Evolutionary conservation across 345 rosid genomes (phyloP), one percentile per base, ranked within the genome.

Genomic region (Syzygium jambos): DNA sequence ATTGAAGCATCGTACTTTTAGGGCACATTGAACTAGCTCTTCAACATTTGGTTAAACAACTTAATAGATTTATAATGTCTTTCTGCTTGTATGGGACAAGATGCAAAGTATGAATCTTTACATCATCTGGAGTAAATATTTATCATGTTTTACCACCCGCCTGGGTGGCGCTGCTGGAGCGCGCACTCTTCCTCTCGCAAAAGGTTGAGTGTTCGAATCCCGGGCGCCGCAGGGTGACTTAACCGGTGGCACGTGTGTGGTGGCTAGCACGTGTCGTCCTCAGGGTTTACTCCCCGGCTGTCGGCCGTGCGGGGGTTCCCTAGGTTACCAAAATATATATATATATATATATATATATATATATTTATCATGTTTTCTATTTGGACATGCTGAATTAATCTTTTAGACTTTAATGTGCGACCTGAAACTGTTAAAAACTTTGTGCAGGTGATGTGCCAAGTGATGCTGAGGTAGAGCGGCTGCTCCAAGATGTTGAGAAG

Each of bases 401-500:
- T 73, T 34, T 73, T 73, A 21, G 82, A 38, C 82, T 73, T 38
- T 22, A 41, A 73, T 73, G 49, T 10, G 23, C 12, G 14, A 61
- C 38, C 73, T 52, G 85, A 30, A 22, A 55, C 54, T 89, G 88
- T 88, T 89, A 55, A 89, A 89, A 73, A 86, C 29, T 87, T 88
- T 65, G 51, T 51, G 46, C 93, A 94, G 96, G 91, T 25, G 34
- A 89, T 49, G 84, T 87, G 51, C 89, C 92, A 19, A 85, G 85
- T 27, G 90, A 92, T n/a, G 73, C 51, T 49, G 93, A 93, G 87
- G 91, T 92, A 52, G 87, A 90, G 84, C 86, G 90, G 89, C 91
- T 92, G 30, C 87, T 93, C 85, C 85, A 91, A 86, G 90, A 89
- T 55, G 93, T 90, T 56, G 98, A 93, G 87, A 92, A 89, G 87